Base-by-base conservation (phyloP, 2,329 filamentous ascomycete genomes). In the Graphilbum ipis-grandicollis region DNA sequence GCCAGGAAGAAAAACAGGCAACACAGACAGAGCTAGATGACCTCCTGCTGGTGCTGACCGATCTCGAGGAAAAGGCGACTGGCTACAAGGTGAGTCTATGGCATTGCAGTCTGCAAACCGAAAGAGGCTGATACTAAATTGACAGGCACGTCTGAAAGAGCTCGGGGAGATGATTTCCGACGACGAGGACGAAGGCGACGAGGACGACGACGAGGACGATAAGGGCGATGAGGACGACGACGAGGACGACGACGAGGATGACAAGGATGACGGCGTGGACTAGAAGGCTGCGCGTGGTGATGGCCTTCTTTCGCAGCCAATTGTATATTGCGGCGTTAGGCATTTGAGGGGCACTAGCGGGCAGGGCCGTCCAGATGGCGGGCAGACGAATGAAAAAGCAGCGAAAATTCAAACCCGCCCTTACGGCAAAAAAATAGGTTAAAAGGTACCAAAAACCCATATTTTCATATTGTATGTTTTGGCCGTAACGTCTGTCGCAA, bases 21-120 rank as follows among this genome's bases (percentile, higher is more conserved):
- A 66, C 68, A 5, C 81, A 88, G 51, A 65, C 70, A 3, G 82
- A 90, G 53, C 62, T 88, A 33, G 82, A 90, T 46, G 82, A 90
- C 52, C 62, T 88, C 37, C 59, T 90, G 26, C 79, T 88, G 59
- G 76, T 90, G 5, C 83, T 86, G 54, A 75, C 72, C 13, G 82
- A 90, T 50, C 51, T 85, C 15, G 82, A 90, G 54, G 79, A 83
- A 37, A 88, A 86, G 57, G 63, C 74, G 34, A 65, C 67, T 31
- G 73, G 71, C 47, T 84, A 88, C 51, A 88, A 82, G 66, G 78
- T 79, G 56, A 45, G 65, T 52, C 29, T 29, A 17, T 28, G 8
- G 41, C 19, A 18, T 33, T n/a, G n/a, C 29, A 33, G 5, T 9
- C 17, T 19, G 6, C 8, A 5, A 8, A 23, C 9, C 5, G 8